phyloP scores from a whole-genome alignment of 208 protist species.

The Endotrypanum monterogeii region DNA sequence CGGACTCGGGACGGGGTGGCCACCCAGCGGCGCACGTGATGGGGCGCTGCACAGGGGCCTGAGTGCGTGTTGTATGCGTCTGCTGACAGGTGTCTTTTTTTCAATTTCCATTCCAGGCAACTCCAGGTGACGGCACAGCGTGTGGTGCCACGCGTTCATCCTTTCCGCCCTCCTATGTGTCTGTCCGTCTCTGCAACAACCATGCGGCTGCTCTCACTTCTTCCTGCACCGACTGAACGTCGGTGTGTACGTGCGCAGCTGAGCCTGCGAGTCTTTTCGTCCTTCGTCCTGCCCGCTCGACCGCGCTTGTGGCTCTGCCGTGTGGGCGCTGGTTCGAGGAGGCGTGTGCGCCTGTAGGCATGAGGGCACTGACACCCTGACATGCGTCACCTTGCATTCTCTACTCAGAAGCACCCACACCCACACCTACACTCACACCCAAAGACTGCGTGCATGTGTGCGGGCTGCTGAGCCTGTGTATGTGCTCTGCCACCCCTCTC shows the following conservation, averaged over 20 bases:
- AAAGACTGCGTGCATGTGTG: background rate
- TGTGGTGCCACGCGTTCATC: background rate
- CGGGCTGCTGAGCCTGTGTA: background rate
- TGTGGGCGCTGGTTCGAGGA: background rate
- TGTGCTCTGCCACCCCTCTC: background rate
- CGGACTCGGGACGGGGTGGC: background rate
- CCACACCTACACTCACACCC: background rate
- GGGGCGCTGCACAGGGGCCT: background rate
- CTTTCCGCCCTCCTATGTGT: background rate
- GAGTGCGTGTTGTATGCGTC: background rate
- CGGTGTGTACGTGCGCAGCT: background rate
- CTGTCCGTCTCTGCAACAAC: background rate
- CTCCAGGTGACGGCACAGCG: background rate
- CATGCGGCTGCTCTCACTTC: background rate
- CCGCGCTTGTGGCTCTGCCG: background rate
- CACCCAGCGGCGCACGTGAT: background rate
- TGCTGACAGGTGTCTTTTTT: no score
- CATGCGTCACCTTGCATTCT: background rate
- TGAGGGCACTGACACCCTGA: background rate
- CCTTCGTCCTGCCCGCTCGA: background rate
- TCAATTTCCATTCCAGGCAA: background rate
- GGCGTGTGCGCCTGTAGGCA: background rate
- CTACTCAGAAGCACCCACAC: background rate
- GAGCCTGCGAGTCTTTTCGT: background rate
- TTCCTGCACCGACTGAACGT: background rate